Base-by-base conservation (phyloP, 345 rosid genomes). In the Eucalyptus cloeziana region DNA sequence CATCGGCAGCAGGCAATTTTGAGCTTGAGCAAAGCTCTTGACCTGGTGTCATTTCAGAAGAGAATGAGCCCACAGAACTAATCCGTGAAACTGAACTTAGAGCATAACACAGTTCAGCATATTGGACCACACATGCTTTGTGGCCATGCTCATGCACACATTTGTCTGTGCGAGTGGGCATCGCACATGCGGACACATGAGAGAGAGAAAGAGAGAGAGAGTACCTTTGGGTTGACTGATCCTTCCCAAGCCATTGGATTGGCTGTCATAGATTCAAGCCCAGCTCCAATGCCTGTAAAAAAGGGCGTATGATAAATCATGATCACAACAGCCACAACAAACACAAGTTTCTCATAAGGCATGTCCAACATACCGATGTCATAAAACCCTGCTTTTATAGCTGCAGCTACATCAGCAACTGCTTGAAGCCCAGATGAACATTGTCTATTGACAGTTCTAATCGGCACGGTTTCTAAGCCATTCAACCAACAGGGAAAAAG, bases 351-450 rank as follows among this genome's bases (percentile, higher is more conserved):
- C 8, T 40, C 47, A 11, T 22, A 11, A 76, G n/a, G n/a, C 49
- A 3, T 45, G 13, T 27, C 56, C 51, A 58, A 43, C 87, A 56
- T 94, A 96, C 99, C 99, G 88, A 97, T 95, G 87, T 96, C 99
- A 93, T 96, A 97, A 90, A 96, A 97, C 16, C 99, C 99, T 14
- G 99, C 99, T 94, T 94, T 96, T 51, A 97, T 96, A 69, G 99
- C 97, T 45, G 99, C 99, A 85, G 97, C 98, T 51, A 97, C 99
- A 91, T 96, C 99, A 87, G 99, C 99, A 91, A 97, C 99, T n/a
- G 99, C 99, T 93, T 97, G 99, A 92, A 97, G 99, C 81, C 99
- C 99, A 67, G 99, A 97, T 8, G 99, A 93, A 90, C 99, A 97
- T 90, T 96, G 99, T 90, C 99, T 93, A 91, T 97, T 97, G 90